Evolutionary conservation across 371 early-diverging fungal species (phyloP), one percentile per base, ranked within the genome.

Genomic region (Apophysomyces ossiformis): DNA sequence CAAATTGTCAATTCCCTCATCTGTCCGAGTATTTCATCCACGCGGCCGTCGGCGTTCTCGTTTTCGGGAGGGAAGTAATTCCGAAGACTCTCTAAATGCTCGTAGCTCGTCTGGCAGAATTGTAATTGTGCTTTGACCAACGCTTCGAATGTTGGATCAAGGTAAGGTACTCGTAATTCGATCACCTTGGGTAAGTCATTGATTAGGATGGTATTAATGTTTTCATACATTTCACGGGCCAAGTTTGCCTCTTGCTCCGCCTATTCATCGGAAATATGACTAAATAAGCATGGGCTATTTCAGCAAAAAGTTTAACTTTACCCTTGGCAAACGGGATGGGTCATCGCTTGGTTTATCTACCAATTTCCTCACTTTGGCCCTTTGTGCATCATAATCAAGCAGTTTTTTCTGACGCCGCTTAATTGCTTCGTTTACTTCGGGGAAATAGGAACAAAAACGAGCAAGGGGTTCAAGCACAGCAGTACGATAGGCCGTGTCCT

Each of bases 131-230:
- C 79, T 77, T 95, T 95, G 64, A 97, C 90, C 4, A 97, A 78
- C 1, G 97, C 97, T 76, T 96, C 96, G 72, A 98, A 96, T 2
- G 92, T 90, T 3, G 99, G 98, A 58, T 97, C 95, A 37, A 97
- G 73, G 63, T 93, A 95, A 3, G 93, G 89, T 0, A 96, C 92
- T 21, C 97, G 85, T 26, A 93, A 69, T 63, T 94, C 93, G 41
- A 99, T 87, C 4, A 98, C 84, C 71, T 91, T 88, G 18, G 99
- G 98, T 37, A 98, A 85, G 69, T 97, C 98, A 9, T 84, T 76
- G 21, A 95, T 72, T 50, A 99, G 81, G 58, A 91, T 89, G 11
- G 77, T 72, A 75, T 98, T 96, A 67, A 96, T 72, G 41, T 84
- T 77, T 54, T 95, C 95, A 69, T 95, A 98, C 58, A 87, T 69